These are phyloP conservation scores for Aspergillus brunneoviolaceus DNA, from an alignment of 2,329 filamentous ascomycete species.

Conservation along the genomic window DNA sequence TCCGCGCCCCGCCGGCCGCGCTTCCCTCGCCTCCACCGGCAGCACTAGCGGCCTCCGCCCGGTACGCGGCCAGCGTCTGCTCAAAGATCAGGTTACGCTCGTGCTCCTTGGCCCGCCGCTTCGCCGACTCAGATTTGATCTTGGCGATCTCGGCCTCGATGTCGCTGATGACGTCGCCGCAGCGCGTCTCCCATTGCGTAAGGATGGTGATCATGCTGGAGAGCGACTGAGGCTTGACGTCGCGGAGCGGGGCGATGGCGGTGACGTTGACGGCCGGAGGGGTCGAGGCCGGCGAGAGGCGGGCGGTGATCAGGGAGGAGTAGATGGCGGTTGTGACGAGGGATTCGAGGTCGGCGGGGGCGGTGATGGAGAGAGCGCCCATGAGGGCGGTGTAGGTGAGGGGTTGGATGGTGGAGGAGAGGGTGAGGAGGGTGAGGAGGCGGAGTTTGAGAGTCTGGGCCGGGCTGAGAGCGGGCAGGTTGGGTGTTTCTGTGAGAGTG, in stretches of 20 bases:
- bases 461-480: conserved; percentile 69
- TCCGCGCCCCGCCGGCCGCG: conserved; percentile 6
- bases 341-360: conserved; percentile 72
- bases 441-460: conserved; percentile 81
- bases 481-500: conserved; percentile 41
- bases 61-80: conserved; percentile 46
- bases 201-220: conserved; percentile 67
- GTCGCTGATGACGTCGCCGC: conserved; percentile 68
- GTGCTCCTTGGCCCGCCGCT: conserved; percentile 53
- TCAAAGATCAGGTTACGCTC: conserved; percentile 52
- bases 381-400: conserved; percentile 74
- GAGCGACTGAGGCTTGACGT: conserved; percentile 73
- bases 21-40: conserved; percentile 1
- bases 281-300: conserved; percentile 82
- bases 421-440: conserved; percentile 81
- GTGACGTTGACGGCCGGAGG: conserved; percentile 73
- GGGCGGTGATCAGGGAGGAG: conserved; percentile 75
- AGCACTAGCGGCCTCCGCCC: conserved; percentile 16
- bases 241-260: conserved; percentile 80
- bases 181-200: conserved; percentile 74
- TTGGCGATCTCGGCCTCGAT: conserved; percentile 72
- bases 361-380: conserved; percentile 63
- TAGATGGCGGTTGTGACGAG: conserved; percentile 88
- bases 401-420: conserved; percentile 65
- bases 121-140: conserved; percentile 61